Conservation (phyloP, 208 protist genomes). For the Kentomonas sorsogonicus region DNA sequence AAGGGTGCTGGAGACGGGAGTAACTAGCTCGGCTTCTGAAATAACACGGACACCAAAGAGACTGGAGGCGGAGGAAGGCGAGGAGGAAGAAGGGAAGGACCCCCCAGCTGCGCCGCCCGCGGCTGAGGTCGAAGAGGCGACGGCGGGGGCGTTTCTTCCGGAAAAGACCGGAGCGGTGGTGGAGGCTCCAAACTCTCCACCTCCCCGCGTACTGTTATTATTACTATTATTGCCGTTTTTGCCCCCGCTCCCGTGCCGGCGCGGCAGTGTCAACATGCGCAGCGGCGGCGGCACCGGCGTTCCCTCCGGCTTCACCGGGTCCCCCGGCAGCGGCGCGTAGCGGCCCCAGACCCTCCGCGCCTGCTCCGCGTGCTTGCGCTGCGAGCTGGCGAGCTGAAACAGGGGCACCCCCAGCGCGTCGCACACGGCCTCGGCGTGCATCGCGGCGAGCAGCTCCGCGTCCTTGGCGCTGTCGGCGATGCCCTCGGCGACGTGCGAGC, state of each 20-base stretch:
- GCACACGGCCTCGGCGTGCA: slow-evolving; percentile 80
- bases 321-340: slow-evolving; percentile 36
- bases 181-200: too few relatives aligned
- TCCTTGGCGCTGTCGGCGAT: slow-evolving; percentile 54
- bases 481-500: slow-evolving; percentile 59
- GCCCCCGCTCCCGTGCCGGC: too few relatives aligned
- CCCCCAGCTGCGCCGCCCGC: too few relatives aligned
- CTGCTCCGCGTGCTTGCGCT: slow-evolving; percentile 66
- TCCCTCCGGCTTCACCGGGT: slow-evolving; percentile 14
- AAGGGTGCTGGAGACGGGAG: too few relatives aligned
- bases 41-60: too few relatives aligned
- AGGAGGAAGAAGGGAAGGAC: too few relatives aligned
- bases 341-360: too few relatives aligned
- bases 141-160: too few relatives aligned
- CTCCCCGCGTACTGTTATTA: neutral
- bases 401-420: slow-evolving; percentile 65
- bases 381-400: slow-evolving; percentile 54
- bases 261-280: slow-evolving; percentile 9
- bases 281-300: slow-evolving; percentile 43
- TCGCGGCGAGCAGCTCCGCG: slow-evolving; percentile 72
- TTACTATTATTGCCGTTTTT: slow-evolving; percentile 2
- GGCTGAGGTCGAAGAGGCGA: too few relatives aligned
- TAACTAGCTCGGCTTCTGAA: too few relatives aligned
- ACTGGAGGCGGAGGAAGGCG: too few relatives aligned
- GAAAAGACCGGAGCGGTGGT: too few relatives aligned